Evolutionary conservation across 208 protist genomes (phyloP).

Genomic region (Wallacemonas collosoma): DNA sequence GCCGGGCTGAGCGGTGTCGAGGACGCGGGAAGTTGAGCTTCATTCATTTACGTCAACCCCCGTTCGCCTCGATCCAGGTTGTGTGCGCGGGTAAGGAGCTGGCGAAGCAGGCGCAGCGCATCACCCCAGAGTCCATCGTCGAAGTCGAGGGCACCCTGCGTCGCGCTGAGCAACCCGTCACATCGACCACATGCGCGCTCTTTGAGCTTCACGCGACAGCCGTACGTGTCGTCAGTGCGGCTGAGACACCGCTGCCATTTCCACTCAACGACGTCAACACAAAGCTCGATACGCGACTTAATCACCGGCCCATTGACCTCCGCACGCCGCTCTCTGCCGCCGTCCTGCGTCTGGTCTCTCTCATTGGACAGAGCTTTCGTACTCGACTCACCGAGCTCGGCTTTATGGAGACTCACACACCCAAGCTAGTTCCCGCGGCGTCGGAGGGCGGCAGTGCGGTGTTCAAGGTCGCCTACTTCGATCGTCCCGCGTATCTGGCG

Average conservation of each 20-base stretch:
- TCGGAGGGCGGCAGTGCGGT: slow-evolving; percentile 74
- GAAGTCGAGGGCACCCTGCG: slow-evolving; percentile 56
- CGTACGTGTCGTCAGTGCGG: slow-evolving; percentile 48
- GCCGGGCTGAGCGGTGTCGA: slow-evolving; percentile 56
- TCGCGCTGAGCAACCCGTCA: slow-evolving; percentile 37
- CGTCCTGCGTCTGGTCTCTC: slow-evolving; percentile 92
- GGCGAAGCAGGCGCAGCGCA: slow-evolving; percentile 28
- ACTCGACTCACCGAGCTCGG: slow-evolving; percentile 69
- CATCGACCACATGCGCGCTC: slow-evolving; percentile 42
- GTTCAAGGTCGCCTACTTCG: slow-evolving; percentile 85
- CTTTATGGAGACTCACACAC: slow-evolving; percentile 99
- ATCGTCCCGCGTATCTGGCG: slow-evolving; percentile 92
- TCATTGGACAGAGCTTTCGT: slow-evolving; percentile 87
- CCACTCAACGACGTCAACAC: slow-evolving; percentile 82
- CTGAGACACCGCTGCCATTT: slow-evolving; percentile 75
- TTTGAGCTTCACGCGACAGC: slow-evolving; percentile 64
- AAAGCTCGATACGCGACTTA: slow-evolving; percentile 93
- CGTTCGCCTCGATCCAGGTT: slow-evolving; percentile 64
- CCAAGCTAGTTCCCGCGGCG: slow-evolving; percentile 97
- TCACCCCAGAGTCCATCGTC: slow-evolving; percentile 77
- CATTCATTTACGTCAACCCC: slow-evolving; percentile 76
- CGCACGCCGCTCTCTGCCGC: slow-evolving; percentile 93
- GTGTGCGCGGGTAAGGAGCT: slow-evolving; percentile 48
- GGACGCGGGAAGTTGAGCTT: slow-evolving; percentile 64
- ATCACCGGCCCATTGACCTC: slow-evolving; percentile 97